phyloP scores from a whole-genome alignment of 768 basidiomycete genomes.

The Nevesoporus exiguus region DNA sequence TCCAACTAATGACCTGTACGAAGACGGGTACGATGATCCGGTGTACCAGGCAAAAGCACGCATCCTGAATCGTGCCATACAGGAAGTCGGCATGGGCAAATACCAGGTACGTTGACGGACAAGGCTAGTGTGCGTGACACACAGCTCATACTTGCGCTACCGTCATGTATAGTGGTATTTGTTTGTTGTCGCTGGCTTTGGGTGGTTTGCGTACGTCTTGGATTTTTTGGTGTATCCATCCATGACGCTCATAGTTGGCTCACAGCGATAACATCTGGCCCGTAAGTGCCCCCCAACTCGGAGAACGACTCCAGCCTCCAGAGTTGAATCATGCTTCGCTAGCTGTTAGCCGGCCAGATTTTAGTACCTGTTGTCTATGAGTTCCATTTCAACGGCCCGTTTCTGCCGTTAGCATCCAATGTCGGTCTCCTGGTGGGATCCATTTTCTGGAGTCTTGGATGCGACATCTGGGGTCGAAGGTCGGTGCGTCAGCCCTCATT shows the following conservation, averaged over 20 bases:
- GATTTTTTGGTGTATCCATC: not conserved
- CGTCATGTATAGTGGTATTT: conserved; percentile 33
- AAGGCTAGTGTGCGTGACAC: not conserved
- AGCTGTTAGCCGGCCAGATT: conserved; percentile 44
- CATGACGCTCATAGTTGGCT: not conserved
- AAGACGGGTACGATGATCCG: conserved; percentile 39
- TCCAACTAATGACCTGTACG: conserved; percentile 29
- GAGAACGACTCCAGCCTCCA: not conserved
- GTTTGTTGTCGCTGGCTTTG: conserved; percentile 39
- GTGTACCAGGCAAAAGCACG: conserved; percentile 49
- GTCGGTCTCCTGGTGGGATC: conserved; percentile 52
- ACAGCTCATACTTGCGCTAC: not conserved
- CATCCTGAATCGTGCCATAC: conserved; percentile 44
- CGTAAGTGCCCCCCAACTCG: conserved; percentile 27
- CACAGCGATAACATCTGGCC: conserved; percentile 39
- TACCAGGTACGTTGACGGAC: conserved; percentile 41
- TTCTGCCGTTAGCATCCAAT: conserved; percentile 50
- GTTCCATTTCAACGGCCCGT: conserved; percentile 45
- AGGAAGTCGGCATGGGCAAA: conserved; percentile 55
- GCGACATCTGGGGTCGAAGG: conserved; percentile 51
- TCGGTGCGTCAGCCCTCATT: conserved; percentile 16
- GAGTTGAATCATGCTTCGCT: not conserved
- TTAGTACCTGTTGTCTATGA: conserved; percentile 47
- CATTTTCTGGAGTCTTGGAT: conserved; percentile 46
- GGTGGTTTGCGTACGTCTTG: conserved; percentile 39